Evolutionary conservation across 2,329 filamentous ascomycete species (phyloP), one percentile per base, ranked within the genome.

Genomic region (Colletotrichum graminicola): DNA sequence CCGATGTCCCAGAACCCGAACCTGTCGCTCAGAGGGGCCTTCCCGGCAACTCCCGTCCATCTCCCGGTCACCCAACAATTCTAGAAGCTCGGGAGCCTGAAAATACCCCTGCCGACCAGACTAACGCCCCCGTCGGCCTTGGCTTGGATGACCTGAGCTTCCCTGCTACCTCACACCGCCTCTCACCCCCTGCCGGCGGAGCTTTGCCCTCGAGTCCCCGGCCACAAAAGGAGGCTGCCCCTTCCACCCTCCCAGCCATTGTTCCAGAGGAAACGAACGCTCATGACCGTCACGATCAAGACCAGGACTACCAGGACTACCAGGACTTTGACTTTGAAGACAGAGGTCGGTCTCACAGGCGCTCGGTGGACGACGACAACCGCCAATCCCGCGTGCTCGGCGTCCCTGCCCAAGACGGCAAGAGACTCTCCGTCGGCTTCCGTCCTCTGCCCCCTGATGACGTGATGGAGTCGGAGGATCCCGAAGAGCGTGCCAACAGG

Each of bases 401-500:
- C 62, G 85, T 91, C 57, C 89, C 90, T 1, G 83, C 84, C 21
- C 83, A 86, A 72, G 83, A 88, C 70, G 85, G 82, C 76, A 87
- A 87, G 73, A 86, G 91, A 67, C 80, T 92, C n/a, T 93, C 91
- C 1, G 88, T 92, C 56, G 90, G 90, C 36, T 88, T 97, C 80
- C 92, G 96, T 21, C 96, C 96, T 29, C 87, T 99, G 73, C 96
- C 96, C 6, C 94, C 94, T 45, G 91, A 95, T 77, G 93, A 97
- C 74, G 90, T 93, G 66, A 87, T 86, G 39, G 90, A 92, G 54
- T 89, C 91, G 3, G 96, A 98, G 79, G 95, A 98, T 79, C 94
- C 96, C 0, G 96, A 98, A 81, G 91, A 95, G 78, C 91, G 96
- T 77, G 96, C 96, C 74, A 98, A 98, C 85, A 91, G 96, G 70